phyloP scores from a whole-genome alignment of 1,284 basidiomycete species.

The Trichosporon inkin region DNA sequence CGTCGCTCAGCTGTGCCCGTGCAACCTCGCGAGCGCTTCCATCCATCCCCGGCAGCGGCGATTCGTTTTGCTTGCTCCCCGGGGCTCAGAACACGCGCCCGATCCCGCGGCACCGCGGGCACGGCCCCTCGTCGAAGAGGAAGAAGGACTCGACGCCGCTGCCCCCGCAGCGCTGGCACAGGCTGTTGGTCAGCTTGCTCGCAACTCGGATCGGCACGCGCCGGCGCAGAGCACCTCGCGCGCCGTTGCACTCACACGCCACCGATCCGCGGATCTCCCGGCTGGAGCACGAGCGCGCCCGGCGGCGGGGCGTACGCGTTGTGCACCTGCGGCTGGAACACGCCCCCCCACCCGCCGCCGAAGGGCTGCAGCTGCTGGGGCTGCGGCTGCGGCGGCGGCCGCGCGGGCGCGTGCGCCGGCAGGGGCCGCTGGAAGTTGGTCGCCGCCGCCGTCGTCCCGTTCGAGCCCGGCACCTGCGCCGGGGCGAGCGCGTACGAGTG shows the following conservation, averaged over 20 bases:
- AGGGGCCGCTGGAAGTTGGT: conserved; percentile 44
- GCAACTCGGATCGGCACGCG: background rate
- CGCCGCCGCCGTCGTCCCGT: conserved; percentile 29
- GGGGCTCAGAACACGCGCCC: conserved; percentile 34
- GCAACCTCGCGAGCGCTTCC: background rate
- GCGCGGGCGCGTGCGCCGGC: conserved; percentile 18
- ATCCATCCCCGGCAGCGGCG: too few species aligned
- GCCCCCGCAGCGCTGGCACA: conserved; percentile 41
- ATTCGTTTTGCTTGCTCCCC: too few species aligned
- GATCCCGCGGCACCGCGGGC: conserved; percentile 35
- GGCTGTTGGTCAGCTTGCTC: conserved; percentile 19
- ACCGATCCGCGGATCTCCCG: conserved; percentile 47
- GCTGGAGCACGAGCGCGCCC: conserved; percentile 36
- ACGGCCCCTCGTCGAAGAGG: conserved; percentile 42
- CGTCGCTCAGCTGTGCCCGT: background rate
- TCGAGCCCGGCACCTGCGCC: conserved; percentile 21
- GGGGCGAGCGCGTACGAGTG: conserved; percentile 36
- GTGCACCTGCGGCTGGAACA: background rate
- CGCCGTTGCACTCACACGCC: conserved; percentile 39
- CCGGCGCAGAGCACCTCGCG: background rate
- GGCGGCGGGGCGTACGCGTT: conserved; percentile 24
- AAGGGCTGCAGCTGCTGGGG: too few species aligned
- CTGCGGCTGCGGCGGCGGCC: conserved; percentile 2
- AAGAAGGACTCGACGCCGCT: conserved; percentile 39
- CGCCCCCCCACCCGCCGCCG: background rate